These are phyloP conservation scores for Oidiodendron maius DNA, from an alignment of 495 filamentous ascomycete genomes.

Conservation along the genomic window DNA sequence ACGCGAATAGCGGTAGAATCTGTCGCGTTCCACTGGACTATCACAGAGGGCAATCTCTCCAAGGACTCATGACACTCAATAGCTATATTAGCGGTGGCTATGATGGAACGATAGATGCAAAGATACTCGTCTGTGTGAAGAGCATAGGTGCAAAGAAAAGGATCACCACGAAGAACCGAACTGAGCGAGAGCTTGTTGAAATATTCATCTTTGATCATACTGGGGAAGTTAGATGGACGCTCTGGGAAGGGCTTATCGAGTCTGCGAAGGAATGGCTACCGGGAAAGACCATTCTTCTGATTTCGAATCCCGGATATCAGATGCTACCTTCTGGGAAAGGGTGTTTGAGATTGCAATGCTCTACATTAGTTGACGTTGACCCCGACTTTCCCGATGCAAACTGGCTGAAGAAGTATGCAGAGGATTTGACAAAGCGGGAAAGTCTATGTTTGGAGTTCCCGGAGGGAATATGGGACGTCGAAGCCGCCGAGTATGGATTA, in stretches of 20 bases:
- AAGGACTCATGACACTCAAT: conserved; percentile 48
- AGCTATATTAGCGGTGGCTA: conserved; percentile 40
- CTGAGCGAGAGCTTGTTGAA: conserved; percentile 37
- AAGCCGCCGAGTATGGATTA: conserved; percentile 35
- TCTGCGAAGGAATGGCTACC: conserved; percentile 47
- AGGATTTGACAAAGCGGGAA: conserved; percentile 44
- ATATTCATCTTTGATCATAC: conserved; percentile 58
- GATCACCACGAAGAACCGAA: conserved; percentile 39
- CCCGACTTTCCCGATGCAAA: conserved; percentile 49
- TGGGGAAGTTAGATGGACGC: conserved; percentile 40
- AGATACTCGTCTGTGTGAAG: conserved; percentile 50
- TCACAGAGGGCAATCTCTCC: conserved; percentile 27
- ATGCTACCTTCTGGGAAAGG: conserved; percentile 19
- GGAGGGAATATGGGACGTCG: conserved; percentile 43
- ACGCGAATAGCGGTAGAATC: conserved; percentile 39
- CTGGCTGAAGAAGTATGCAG: conserved; percentile 49
- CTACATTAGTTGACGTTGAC: conserved; percentile 52
- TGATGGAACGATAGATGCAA: conserved; percentile 40
- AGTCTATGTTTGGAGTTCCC: conserved; percentile 48
- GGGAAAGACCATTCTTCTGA: conserved; percentile 48
- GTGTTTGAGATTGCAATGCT: conserved; percentile 35
- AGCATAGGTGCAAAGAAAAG: conserved; percentile 45
- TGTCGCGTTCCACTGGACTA: conserved; percentile 42
- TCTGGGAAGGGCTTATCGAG: conserved; percentile 44
- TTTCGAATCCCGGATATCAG: conserved; percentile 45